A percentile compares a stretch with the other conserved stretches of the same genome.
Conservation (phyloP, 495 filamentous ascomycete genomes). For the Saxispiralis lemnorum region DNA sequence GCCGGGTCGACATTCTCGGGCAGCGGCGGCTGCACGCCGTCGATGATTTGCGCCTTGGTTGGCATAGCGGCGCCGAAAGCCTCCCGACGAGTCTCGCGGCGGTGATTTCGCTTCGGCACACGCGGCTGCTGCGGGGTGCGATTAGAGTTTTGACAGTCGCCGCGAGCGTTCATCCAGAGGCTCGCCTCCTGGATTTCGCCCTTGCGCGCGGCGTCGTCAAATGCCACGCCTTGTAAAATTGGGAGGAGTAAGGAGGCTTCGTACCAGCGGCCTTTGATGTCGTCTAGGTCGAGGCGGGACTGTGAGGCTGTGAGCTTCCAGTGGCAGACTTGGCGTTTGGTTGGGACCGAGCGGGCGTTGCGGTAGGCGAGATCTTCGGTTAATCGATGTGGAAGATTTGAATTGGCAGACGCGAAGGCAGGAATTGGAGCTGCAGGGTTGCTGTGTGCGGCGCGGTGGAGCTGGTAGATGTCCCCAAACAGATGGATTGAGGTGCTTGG, state of each 20-base stretch:
- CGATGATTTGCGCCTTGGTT: slow-evolving; percentile 19
- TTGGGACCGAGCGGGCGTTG: slow-evolving; percentile 28
- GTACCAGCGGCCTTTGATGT: slow-evolving; percentile 48
- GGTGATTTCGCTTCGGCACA: slow-evolving; percentile 13
- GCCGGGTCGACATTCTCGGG: slow-evolving; percentile 8
- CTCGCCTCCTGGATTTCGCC: slow-evolving; percentile 29
- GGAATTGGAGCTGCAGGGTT: slow-evolving; percentile 10
- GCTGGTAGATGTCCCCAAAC: slow-evolving; percentile 33
- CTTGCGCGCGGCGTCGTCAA: slow-evolving; percentile 21
- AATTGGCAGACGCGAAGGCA: slow-evolving; percentile 16
- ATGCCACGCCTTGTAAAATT: slow-evolving; percentile 25
- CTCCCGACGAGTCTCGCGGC: slow-evolving; percentile 23
- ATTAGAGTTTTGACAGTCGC: slow-evolving; percentile 20
- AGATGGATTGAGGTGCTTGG: slow-evolving; percentile 15
- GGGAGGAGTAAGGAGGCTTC: slow-evolving; percentile 36
- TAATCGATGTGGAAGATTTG: slow-evolving; percentile 29
- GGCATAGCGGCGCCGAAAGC: slow-evolving; percentile 32
- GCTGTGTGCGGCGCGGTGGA: slow-evolving; percentile 21
- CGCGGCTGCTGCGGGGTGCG: slow-evolving; percentile 1
- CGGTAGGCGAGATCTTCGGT: slow-evolving; percentile 30
- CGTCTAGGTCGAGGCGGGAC: slow-evolving; percentile 25
- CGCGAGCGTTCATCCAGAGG: slow-evolving; percentile 33
- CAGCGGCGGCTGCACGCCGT: slow-evolving; percentile 18
- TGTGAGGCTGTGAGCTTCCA: slow-evolving; percentile 28
- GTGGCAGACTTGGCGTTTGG: slow-evolving; percentile 22